A percentile compares a stretch with the other conserved stretches of the same genome.
These are phyloP conservation scores for Monosporascus sp. DNA, from an alignment of 2,329 filamentous ascomycete species.

Conservation along the genomic window DNA sequence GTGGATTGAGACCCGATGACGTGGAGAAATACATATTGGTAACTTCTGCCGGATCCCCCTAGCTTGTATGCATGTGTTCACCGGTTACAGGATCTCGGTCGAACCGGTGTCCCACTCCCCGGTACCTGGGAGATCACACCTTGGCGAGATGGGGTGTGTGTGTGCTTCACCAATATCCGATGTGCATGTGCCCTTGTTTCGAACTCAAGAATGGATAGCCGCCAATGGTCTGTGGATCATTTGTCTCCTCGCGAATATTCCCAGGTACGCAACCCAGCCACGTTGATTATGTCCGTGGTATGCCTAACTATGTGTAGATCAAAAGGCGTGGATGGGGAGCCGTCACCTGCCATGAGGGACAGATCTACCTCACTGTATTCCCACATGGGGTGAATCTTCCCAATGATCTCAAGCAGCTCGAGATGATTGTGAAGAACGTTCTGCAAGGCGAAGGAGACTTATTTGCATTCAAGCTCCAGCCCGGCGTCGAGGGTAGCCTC, in stretches of 20 bases:
- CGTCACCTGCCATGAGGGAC: slow-evolving; percentile 46
- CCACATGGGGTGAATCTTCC: slow-evolving; percentile 12
- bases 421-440: slow-evolving; percentile 34
- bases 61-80: slow-evolving; percentile 8
- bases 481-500: slow-evolving; percentile 34
- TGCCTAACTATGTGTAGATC: slow-evolving; percentile 16
- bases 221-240: slow-evolving; percentile 42
- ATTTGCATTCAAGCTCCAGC: slow-evolving; percentile 43
- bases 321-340: slow-evolving; percentile 22
- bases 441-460: slow-evolving; percentile 45
- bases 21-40: slow-evolving; percentile 42
- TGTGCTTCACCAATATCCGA: slow-evolving; percentile 55
- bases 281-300: neutral
- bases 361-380: slow-evolving; percentile 46
- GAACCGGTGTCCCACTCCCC: slow-evolving; percentile 28
- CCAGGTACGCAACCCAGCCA: slow-evolving; percentile 22
- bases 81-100: slow-evolving; percentile 32
- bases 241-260: slow-evolving; percentile 40
- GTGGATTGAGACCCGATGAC: slow-evolving; percentile 28
- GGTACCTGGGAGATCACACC: slow-evolving; percentile 32
- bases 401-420: slow-evolving; percentile 21
- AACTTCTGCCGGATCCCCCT: slow-evolving; percentile 14
- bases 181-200: slow-evolving; percentile 49
- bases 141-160: slow-evolving; percentile 38
- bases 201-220: slow-evolving; percentile 36